Conservation (phyloP, 1,139 yeast genomes). For the Saccharomyces hybrid region DNA sequence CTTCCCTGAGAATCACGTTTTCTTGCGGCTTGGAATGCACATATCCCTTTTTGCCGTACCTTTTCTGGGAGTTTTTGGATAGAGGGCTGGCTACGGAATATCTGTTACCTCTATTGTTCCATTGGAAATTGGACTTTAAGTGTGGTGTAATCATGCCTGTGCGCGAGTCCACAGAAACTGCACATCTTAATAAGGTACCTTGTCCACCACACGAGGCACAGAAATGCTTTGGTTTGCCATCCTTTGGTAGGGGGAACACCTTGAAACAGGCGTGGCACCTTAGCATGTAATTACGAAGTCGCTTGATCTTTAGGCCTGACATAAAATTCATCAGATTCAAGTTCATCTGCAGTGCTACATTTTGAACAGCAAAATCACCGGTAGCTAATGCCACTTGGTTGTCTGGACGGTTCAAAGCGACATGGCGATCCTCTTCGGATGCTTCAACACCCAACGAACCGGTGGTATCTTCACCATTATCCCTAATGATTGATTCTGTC, state of each 20-base stretch:
- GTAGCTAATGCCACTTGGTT: constrained; percentile 79
- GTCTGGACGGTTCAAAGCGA: constrained; percentile 25
- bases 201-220: constrained; percentile 94
- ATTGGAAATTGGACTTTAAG: constrained; percentile 81
- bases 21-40: constrained; percentile 58
- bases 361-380: constrained; percentile 96
- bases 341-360: constrained; percentile 87
- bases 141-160: constrained; percentile 88
- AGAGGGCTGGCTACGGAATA: constrained; percentile 71
- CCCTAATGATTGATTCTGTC: constrained; percentile 58
- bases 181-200: constrained; percentile 78
- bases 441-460: constrained; percentile 31
- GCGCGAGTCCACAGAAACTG: constrained; percentile 71
- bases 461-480: constrained; percentile 44
- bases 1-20: constrained; percentile 63
- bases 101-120: constrained; percentile 84
- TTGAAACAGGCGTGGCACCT: constrained; percentile 96
- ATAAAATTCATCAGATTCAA: constrained; percentile 74
- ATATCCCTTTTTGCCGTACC: constrained; percentile 63
- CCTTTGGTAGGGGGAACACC: constrained; percentile 66
- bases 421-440: constrained; percentile 14
- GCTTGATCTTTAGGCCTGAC: constrained; percentile 77
- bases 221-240: constrained; percentile 73
- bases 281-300: constrained; percentile 85
- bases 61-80: constrained; percentile 54